Evolutionary conservation across 2,329 filamentous ascomycete species (phyloP), one percentile per base, ranked within the genome.

Genomic region (Xylaria hypoxylon): DNA sequence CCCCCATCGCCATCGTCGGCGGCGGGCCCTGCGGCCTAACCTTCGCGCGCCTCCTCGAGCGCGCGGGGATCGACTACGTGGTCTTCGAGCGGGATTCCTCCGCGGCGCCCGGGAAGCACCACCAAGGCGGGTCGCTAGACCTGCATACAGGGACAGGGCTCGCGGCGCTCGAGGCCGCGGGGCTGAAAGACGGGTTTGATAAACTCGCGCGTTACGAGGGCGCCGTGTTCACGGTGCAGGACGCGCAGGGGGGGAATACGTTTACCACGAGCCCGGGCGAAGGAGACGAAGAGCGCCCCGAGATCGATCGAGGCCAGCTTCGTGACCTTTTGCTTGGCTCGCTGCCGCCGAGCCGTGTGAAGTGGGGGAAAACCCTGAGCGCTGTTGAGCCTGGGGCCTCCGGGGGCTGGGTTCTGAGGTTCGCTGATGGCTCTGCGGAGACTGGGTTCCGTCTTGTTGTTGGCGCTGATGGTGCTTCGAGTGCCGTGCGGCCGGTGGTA

Each of bases 111-210:
- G 13, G 24, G 0, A 22, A 26, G 24, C 24, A 59, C 10, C 40
- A 62, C 42, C 52, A 62, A 3, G 69, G 69, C 57, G 85, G 84
- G 0, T 83, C 84, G 26, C 75, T 87, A 2, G 85, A 85, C 61
- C 83, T 86, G 48, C 76, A 76, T 47, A 40, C 66, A 1, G 59
- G 64, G 7, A 67, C 64, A 1, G 76, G 76, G 0, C 74, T 76
- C 38, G 68, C 64, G 0, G 76, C 76, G 8, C 70, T 78, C 44
- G 59, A 65, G 8, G 74, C 71, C 47, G 72, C 72, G 8, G 75
- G 72, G 2, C 69, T 78, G 6, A 64, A 68, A 4, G 71, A 71
- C 10, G 71, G 71, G 26, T 77, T 77, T 59, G 53, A 68, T 17
- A 68, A 50, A 10, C 22, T 52, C 22, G 71, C 71, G 13, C 65